These are phyloP conservation scores for Endocarpon pusillum DNA, from an alignment of 495 filamentous ascomycete genomes.

Conservation along the genomic window DNA sequence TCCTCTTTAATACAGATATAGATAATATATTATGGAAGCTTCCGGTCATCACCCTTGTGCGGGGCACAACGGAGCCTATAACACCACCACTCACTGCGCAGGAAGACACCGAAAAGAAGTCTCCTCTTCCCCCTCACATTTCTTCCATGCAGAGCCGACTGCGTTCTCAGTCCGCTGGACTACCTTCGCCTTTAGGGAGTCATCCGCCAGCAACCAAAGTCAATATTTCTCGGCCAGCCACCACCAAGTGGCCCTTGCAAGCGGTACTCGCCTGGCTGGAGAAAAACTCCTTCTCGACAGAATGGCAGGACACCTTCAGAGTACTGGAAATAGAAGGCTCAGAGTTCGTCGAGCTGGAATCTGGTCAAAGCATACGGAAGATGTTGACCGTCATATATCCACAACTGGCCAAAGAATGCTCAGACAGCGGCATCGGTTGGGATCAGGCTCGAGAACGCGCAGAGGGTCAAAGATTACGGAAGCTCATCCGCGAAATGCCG, in stretches of 20 bases:
- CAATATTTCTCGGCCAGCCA: too few relatives aligned
- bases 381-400: conserved; percentile 80
- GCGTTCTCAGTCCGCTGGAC: too few relatives aligned
- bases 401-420: conserved; percentile 53
- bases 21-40: too few relatives aligned
- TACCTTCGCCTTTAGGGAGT: too few relatives aligned
- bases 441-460: conserved; percentile 65
- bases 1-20: too few relatives aligned
- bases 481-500: conserved; percentile 60
- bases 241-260: conserved; percentile 86
- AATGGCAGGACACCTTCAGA: conserved; percentile 94
- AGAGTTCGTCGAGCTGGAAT: conserved; percentile 77
- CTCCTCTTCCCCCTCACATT: too few relatives aligned
- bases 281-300: conserved; percentile 68
- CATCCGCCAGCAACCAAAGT: too few relatives aligned
- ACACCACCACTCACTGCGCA: too few relatives aligned
- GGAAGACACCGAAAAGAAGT: too few relatives aligned
- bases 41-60: too few relatives aligned
- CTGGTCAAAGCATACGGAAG: conserved; percentile 60
- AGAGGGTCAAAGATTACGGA: conserved; percentile 70
- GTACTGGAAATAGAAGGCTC: conserved; percentile 62
- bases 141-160: too few relatives aligned
- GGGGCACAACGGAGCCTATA: too few relatives aligned
- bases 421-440: conserved; percentile 51
- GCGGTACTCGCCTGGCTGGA: conserved; percentile 75